A percentile compares a stretch with the other conserved stretches of the same genome.
Conservation (phyloP, 1,284 basidiomycete genomes). For the Phellopilus nigrolimitatus region DNA sequence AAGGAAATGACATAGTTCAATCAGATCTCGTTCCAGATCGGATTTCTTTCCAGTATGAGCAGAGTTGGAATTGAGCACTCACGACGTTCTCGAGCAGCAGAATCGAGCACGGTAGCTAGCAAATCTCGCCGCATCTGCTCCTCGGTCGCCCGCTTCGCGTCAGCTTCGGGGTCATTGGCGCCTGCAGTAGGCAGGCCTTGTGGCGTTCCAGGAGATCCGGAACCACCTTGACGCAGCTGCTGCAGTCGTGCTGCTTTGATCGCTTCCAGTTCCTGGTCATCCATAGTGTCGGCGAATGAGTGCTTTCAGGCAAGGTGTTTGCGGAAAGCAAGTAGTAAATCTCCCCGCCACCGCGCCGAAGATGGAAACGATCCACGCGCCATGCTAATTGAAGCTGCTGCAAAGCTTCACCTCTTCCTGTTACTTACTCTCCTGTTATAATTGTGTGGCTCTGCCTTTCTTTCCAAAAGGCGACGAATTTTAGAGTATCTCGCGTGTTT, state of each 20-base stretch:
- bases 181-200: conserved; percentile 10
- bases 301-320: too few relatives aligned
- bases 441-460: too few relatives aligned
- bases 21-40: too few relatives aligned
- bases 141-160: conserved; percentile 55
- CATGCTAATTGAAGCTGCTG: too few relatives aligned
- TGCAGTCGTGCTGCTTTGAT: conserved; percentile 40
- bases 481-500: too few relatives aligned
- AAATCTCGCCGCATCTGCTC: conserved; percentile 77
- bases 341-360: too few relatives aligned
- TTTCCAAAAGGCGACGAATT: too few relatives aligned
- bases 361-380: too few relatives aligned
- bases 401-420: too few relatives aligned
- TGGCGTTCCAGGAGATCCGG: background rate
- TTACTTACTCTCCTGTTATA: too few relatives aligned
- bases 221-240: conserved; percentile 33
- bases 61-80: conserved; percentile 30
- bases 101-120: conserved; percentile 85
- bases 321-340: too few relatives aligned
- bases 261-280: conserved; percentile 39
- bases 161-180: conserved; percentile 24
- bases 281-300: conserved; percentile 25
- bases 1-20: background rate
- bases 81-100: conserved; percentile 88
- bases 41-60: too few relatives aligned